Conservation (phyloP, 129 eudicot species). For the Rutidosis leptorrhynchoides region DNA sequence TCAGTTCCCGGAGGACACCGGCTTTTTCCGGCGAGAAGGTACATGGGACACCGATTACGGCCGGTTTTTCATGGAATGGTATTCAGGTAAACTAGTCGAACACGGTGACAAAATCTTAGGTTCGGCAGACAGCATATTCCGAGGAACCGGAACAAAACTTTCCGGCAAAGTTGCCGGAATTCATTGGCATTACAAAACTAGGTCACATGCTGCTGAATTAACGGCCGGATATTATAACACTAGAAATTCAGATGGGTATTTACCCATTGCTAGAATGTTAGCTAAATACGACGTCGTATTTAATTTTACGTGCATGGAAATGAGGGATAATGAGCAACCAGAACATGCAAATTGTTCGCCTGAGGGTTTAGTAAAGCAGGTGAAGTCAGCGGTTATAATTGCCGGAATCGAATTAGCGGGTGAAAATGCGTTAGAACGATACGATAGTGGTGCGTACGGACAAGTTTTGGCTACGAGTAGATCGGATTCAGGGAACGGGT, state of each 20-base stretch:
- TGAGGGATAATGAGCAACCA: slow-evolving; percentile 90
- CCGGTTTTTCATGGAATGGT: slow-evolving; percentile 83
- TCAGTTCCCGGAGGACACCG: slow-evolving; percentile 90
- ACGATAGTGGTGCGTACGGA: slow-evolving; percentile 56
- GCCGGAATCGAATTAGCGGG: slow-evolving; percentile 77
- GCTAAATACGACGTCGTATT: slow-evolving; percentile 63
- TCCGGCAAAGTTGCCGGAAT: slow-evolving; percentile 93
- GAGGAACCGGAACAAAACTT: slow-evolving; percentile 68
- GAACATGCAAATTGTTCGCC: slow-evolving; percentile 71
- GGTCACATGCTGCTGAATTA: slow-evolving; percentile 91
- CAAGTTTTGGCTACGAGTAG: slow-evolving; percentile 66
- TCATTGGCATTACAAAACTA: slow-evolving; percentile 90
- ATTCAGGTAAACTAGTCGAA: slow-evolving; percentile 69
- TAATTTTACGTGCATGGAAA: slow-evolving; percentile 97
- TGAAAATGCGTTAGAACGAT: slow-evolving; percentile 89
- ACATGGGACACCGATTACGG: slow-evolving; percentile 88
- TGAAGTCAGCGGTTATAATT: slow-evolving; percentile 57
- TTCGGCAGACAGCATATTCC: slow-evolving; percentile 65
- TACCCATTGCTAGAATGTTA: slow-evolving; percentile 73
- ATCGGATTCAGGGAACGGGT: slow-evolving; percentile 69
- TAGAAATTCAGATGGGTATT: slow-evolving; percentile 58
- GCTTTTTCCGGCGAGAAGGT: slow-evolving; percentile 67
- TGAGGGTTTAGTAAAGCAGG: slow-evolving; percentile 80
- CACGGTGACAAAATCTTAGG: slow-evolving; percentile 75
- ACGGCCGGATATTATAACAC: slow-evolving; percentile 96